Base-by-base conservation (phyloP, 1,139 yeast genomes). In the Blastobotrys illinoisensis region DNA sequence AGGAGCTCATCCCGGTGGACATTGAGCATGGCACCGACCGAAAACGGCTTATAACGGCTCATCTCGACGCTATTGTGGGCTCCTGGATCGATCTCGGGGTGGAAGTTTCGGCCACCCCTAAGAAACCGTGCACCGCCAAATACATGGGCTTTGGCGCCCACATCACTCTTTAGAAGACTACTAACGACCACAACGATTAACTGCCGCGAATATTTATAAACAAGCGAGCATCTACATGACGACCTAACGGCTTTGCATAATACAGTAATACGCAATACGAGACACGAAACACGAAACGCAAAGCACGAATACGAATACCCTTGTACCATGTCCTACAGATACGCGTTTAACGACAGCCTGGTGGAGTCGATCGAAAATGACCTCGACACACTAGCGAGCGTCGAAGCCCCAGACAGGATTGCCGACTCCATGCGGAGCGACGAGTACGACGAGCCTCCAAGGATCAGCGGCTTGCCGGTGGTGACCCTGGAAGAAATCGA, bases 1-100 rank as follows among this genome's bases (percentile, higher is more conserved):
- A 45, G 11, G 19, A n/a, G 46, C 47, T 51, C 16, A 51, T 50
- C 5, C 51, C 51, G 13, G 54, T 51, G 4, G 54, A 51, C 23
- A 48, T 51, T 24, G 45, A 50, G 3, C 28, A 48, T 23, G 48
- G 49, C 7, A 51, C 26, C 3, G 48, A 48, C 26, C 44, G 54
- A 7, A 48, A 48, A 13, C 36, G 21, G n/a, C n/a, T 48, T 11
- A 44, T 51, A 19, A 51, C 20, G 1, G 13, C 18, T 9, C 51
- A 40, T 16, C 20, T 51, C 18, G 44, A 51, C 21, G 43, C 48
- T 44, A 21, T 51, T 5, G 19, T 26, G 14, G 54, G 54, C 14
- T 20, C 44, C 20, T 48, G 32, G 44, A 36, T 48, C 24, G 48
- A 48, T 21, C 26, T 46, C 23, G 54, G 51, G 16, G 48, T 51